phyloP scores from a whole-genome alignment of 2,329 filamentous ascomycete species.

The Dothidotthia symphoricarpi region DNA sequence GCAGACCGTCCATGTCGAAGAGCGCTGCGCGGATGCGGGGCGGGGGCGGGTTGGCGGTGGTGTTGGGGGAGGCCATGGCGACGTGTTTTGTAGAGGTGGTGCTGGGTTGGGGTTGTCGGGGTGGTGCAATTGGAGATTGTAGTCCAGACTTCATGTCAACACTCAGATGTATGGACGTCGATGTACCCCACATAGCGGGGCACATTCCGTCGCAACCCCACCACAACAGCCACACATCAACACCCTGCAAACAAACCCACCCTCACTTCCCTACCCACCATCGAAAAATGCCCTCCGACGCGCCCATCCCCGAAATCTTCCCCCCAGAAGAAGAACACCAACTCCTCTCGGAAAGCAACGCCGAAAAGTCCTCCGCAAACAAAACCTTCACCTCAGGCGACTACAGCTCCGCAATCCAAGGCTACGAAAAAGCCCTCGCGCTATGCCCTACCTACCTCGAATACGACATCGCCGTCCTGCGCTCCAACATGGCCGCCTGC shows the following conservation, averaged over 20 bases:
- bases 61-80: slow-evolving; percentile 13
- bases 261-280: no score
- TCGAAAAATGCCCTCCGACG: slow-evolving; percentile 4
- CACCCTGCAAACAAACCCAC: slow-evolving; percentile 22
- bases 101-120: neutral
- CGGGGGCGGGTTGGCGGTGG: slow-evolving; percentile 35
- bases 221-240: slow-evolving; percentile 15
- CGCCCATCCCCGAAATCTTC: slow-evolving; percentile 27
- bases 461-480: slow-evolving; percentile 82
- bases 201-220: slow-evolving; percentile 1
- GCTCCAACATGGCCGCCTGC: slow-evolving; percentile 86
- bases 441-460: slow-evolving; percentile 81
- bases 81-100: neutral
- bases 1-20: slow-evolving; percentile 97
- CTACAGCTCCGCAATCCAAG: slow-evolving; percentile 75
- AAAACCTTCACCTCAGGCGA: slow-evolving; percentile 69
- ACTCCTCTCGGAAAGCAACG: slow-evolving; percentile 69
- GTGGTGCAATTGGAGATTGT: slow-evolving; percentile 4
- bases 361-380: slow-evolving; percentile 75
- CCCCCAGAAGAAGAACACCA: slow-evolving; percentile 39
- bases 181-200: slow-evolving; percentile 12
- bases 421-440: slow-evolving; percentile 76
- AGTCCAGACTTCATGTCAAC: no score
- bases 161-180: slow-evolving; percentile 1
- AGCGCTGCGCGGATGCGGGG: slow-evolving; percentile 86